Percentiles rank a stretch among this genome's conserved stretches.
phyloP scores from a whole-genome alignment of 768 basidiomycete species.

The Podaxis sp. region DNA sequence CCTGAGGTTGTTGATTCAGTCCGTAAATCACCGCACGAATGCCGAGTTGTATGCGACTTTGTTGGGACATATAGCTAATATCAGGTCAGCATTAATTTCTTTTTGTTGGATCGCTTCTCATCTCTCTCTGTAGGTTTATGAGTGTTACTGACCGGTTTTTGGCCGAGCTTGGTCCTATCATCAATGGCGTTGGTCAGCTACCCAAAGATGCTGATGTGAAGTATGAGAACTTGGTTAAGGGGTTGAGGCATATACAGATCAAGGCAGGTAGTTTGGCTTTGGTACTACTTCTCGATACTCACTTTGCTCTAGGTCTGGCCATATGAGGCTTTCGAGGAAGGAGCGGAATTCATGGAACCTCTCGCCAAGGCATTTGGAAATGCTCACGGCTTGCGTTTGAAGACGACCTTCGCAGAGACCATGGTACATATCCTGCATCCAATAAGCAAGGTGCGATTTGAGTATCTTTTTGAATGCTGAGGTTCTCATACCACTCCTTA shows the following conservation, averaged over 20 bases:
- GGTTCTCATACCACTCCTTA: slow-evolving; percentile 26
- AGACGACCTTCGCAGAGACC: slow-evolving; percentile 83
- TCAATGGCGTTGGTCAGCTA: slow-evolving; percentile 58
- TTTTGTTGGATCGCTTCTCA: background rate
- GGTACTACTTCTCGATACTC: background rate
- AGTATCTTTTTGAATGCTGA: background rate
- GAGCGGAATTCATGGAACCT: slow-evolving; percentile 85
- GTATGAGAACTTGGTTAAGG: slow-evolving; percentile 83
- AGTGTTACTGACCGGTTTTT: slow-evolving; percentile 93
- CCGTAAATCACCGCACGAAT: slow-evolving; percentile 77
- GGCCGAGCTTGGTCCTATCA: slow-evolving; percentile 72
- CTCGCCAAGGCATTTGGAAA: slow-evolving; percentile 82
- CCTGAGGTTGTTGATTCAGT: slow-evolving; percentile 61
- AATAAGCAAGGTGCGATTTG: slow-evolving; percentile 69
- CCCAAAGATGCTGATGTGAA: slow-evolving; percentile 79
- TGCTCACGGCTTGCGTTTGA: slow-evolving; percentile 80
- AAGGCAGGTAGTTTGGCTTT: slow-evolving; percentile 46
- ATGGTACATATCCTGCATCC: slow-evolving; percentile 79
- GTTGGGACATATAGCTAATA: slow-evolving; percentile 79
- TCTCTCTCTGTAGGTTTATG: slow-evolving; percentile 57
- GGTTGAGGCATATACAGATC: slow-evolving; percentile 79
- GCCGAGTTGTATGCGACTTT: slow-evolving; percentile 81
- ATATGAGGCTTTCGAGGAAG: slow-evolving; percentile 89
- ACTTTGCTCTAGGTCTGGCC: slow-evolving; percentile 74
- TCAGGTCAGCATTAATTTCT: slow-evolving; percentile 53